Percentiles rank a stretch among this genome's conserved stretches.
phyloP scores from a whole-genome alignment of 73 alveolate genomes.

The Tetrahymena thermophila region DNA sequence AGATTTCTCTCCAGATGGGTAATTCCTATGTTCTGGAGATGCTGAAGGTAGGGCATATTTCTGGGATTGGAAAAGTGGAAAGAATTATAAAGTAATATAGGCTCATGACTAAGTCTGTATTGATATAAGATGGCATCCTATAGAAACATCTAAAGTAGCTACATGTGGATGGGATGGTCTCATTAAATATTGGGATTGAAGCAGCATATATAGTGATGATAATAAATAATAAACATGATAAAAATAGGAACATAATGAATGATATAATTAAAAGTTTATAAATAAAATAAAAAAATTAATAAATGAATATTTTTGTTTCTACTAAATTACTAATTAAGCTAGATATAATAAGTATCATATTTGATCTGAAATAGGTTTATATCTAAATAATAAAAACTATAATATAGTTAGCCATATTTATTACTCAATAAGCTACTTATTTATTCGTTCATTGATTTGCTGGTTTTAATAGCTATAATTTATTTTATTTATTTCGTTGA shows the following conservation, averaged over 20 bases:
- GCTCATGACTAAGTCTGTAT: conserved; percentile 93
- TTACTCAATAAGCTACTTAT: no score
- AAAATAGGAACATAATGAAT: background rate
- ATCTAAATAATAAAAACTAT: no score
- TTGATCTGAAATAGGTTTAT: background rate
- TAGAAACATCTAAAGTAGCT: conserved; percentile 87
- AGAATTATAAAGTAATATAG: conserved; percentile 77
- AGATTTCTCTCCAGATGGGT: conserved; percentile 91
- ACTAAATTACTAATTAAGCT: background rate
- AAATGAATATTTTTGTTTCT: background rate
- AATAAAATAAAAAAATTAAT: no score
- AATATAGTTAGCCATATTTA: no score
- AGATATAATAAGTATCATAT: background rate
- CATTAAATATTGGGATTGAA: conserved; percentile 94
- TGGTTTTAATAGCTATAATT: no score
- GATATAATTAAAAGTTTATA: background rate
- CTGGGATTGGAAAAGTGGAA: conserved; percentile 97
- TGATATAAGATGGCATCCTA: conserved; percentile 97
- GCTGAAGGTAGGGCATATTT: conserved; percentile 95
- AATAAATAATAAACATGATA: background rate
- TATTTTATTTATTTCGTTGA: no score
- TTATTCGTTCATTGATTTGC: no score
- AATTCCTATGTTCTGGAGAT: conserved; percentile 94
- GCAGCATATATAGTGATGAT: background rate
- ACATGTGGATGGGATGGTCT: conserved; percentile 98